Evolutionary conservation across 2,329 filamentous ascomycete genomes (phyloP).

Genomic region (Shiraia bambusicola): DNA sequence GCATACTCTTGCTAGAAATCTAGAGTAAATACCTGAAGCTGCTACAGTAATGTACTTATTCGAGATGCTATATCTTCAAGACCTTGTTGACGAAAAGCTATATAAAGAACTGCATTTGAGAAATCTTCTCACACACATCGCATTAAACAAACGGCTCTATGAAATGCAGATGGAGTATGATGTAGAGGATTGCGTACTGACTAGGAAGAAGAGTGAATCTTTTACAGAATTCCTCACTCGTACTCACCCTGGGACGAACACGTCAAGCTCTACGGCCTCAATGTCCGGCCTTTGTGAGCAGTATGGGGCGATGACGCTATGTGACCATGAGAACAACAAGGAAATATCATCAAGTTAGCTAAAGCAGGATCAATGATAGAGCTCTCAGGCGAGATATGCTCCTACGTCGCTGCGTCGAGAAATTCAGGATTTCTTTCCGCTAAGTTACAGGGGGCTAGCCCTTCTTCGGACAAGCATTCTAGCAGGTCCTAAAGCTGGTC

Average conservation of each 20-base stretch:
- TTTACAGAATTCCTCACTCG: slow-evolving; percentile 12
- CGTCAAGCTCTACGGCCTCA: slow-evolving; percentile 13
- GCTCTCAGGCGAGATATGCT: slow-evolving; percentile 15
- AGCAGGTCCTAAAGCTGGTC: slow-evolving; percentile 16
- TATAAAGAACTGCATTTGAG: slow-evolving; percentile 11
- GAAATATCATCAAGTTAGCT: slow-evolving; percentile 11
- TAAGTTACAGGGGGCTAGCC: slow-evolving; percentile 10
- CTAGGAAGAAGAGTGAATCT: slow-evolving; percentile 14
- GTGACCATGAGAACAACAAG: slow-evolving; percentile 11
- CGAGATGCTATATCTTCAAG: slow-evolving; percentile 18
- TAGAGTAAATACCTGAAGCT: slow-evolving; percentile 6
- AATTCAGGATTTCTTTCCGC: too few species aligned
- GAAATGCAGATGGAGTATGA: slow-evolving; percentile 14
- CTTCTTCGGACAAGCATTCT: slow-evolving; percentile 13
- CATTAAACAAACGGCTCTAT: slow-evolving; percentile 15
- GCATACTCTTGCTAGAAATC: slow-evolving; percentile 8
- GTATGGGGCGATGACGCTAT: slow-evolving; percentile 13
- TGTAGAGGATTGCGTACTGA: slow-evolving; percentile 8
- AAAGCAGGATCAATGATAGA: slow-evolving; percentile 15
- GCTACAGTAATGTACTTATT: slow-evolving; percentile 15
- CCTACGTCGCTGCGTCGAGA: slow-evolving; percentile 1
- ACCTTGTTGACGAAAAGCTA: slow-evolving; percentile 17
- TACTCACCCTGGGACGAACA: slow-evolving; percentile 7
- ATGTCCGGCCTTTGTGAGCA: slow-evolving; percentile 11
- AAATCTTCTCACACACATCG: slow-evolving; percentile 12